These are phyloP conservation scores for Aureobasidium mangrovei DNA, from an alignment of 2,329 filamentous ascomycete genomes.

Conservation along the genomic window DNA sequence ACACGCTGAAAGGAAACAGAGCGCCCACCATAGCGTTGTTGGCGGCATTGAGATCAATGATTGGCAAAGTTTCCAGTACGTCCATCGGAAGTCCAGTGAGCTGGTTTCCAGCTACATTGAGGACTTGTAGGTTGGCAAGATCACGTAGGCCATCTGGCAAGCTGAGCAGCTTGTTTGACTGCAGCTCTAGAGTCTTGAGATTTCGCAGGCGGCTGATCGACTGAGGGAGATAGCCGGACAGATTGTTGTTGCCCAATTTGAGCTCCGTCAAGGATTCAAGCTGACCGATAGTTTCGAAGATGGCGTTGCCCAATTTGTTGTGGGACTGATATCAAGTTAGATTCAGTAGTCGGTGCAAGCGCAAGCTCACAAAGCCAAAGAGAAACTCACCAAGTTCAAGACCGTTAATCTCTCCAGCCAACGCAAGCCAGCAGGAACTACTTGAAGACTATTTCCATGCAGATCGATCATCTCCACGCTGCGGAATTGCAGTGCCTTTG, in stretches of 20 bases:
- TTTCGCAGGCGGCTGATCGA: slow-evolving; percentile 56
- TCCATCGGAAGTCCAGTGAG: slow-evolving; percentile 64
- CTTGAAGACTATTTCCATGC: slow-evolving; percentile 70
- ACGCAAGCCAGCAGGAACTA: slow-evolving; percentile 66
- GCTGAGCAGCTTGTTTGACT: slow-evolving; percentile 65
- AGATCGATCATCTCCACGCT: slow-evolving; percentile 74
- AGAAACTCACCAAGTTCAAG: slow-evolving; percentile 55
- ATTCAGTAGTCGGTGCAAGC: too few species aligned
- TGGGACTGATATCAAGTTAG: slow-evolving; percentile 50
- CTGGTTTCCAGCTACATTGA: slow-evolving; percentile 75
- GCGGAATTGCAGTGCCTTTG: slow-evolving; percentile 66
- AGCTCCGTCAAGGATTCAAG: slow-evolving; percentile 67
- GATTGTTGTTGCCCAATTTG: slow-evolving; percentile 67
- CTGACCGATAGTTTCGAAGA: slow-evolving; percentile 64
- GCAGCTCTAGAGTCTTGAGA: slow-evolving; percentile 73
- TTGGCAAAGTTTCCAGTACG: slow-evolving; percentile 54
- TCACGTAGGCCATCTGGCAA: slow-evolving; percentile 61
- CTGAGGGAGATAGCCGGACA: slow-evolving; percentile 59
- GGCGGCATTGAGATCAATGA: slow-evolving; percentile 64
- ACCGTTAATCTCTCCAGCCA: slow-evolving; percentile 65
- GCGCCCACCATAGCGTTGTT: slow-evolving; percentile 71
- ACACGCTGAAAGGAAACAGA: slow-evolving; percentile 56
- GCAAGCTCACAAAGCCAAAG: not conserved
- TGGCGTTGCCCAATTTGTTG: slow-evolving; percentile 67
- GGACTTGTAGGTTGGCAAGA: slow-evolving; percentile 59